Evolutionary conservation across 495 filamentous ascomycete genomes (phyloP).

Genomic region (Xylaria curta): DNA sequence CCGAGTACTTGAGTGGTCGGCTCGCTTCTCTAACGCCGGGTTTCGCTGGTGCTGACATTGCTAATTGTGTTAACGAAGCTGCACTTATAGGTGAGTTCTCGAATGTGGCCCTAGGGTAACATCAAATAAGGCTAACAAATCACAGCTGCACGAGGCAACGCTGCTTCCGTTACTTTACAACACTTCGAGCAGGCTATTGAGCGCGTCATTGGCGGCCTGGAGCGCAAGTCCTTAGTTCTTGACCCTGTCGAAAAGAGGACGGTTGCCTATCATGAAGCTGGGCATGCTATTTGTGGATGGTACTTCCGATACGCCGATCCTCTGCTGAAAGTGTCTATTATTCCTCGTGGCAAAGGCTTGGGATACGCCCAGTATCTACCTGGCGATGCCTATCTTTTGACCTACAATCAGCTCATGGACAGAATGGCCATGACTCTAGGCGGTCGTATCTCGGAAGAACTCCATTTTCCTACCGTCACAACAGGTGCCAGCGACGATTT

Average conservation of each 20-base stretch:
- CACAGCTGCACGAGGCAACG: slow-evolving; percentile 82
- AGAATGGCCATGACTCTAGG: slow-evolving; percentile 99
- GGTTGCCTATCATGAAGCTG: slow-evolving; percentile 97
- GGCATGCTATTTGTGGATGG: slow-evolving; percentile 98
- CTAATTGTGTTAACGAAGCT: slow-evolving; percentile 97
- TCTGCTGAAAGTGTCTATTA: slow-evolving; percentile 97
- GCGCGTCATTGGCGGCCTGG: slow-evolving; percentile 92
- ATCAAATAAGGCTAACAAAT: slow-evolving; percentile 30
- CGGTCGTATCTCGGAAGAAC: slow-evolving; percentile 90
- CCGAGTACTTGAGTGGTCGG: slow-evolving; percentile 84
- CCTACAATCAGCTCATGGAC: slow-evolving; percentile 94
- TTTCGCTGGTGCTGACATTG: slow-evolving; percentile 96
- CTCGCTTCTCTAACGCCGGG: slow-evolving; percentile 92
- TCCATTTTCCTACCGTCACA: slow-evolving; percentile 96
- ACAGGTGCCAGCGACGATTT: slow-evolving; percentile 95
- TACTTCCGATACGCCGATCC: slow-evolving; percentile 96
- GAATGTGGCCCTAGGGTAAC: background rate
- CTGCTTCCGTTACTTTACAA: slow-evolving; percentile 75
- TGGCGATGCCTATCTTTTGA: slow-evolving; percentile 93
- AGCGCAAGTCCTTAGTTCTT: slow-evolving; percentile 94
- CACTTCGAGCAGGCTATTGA: slow-evolving; percentile 99
- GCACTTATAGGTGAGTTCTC: slow-evolving; percentile 85
- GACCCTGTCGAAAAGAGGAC: slow-evolving; percentile 91
- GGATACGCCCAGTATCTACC: slow-evolving; percentile 99
- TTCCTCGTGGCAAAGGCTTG: slow-evolving; percentile 90